Conservation (phyloP, 257 asterid genomes). For the Penstemon newberryi region DNA sequence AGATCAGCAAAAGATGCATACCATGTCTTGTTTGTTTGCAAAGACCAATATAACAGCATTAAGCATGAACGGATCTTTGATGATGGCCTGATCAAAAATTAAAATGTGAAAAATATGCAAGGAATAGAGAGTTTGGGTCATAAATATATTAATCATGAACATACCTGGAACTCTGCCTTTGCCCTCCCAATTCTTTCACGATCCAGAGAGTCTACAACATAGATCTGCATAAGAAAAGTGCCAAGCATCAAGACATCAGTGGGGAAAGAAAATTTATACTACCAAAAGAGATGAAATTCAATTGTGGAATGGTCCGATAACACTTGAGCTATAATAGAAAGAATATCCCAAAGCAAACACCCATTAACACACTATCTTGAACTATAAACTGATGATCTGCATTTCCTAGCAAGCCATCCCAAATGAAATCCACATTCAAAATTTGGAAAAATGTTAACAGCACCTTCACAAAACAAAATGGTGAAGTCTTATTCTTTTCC, state of each 20-base stretch:
- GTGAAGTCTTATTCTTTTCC: not conserved
- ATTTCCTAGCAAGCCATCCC: not conserved
- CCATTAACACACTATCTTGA: slow-evolving; percentile 11
- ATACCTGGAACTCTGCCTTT: slow-evolving; percentile 89
- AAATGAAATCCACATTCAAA: not conserved
- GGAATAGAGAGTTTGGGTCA: slow-evolving; percentile 28
- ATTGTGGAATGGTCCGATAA: slow-evolving; percentile 6
- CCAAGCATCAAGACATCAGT: slow-evolving; percentile 17
- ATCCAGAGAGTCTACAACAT: slow-evolving; percentile 95
- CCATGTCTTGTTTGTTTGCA: slow-evolving; percentile 98
- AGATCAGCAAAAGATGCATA: slow-evolving; percentile 31
- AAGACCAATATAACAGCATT: slow-evolving; percentile 91
- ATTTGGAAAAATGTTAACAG: not conserved
- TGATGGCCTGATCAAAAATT: slow-evolving; percentile 63
- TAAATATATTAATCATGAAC: slow-evolving; percentile 27
- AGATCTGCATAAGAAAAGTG: slow-evolving; percentile 54
- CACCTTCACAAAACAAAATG: not conserved
- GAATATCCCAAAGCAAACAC: slow-evolving; percentile 15
- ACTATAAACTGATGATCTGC: not conserved
- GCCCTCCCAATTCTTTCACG: slow-evolving; percentile 86
- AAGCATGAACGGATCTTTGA: slow-evolving; percentile 92
- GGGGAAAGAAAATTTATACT: not conserved
- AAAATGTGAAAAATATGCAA: slow-evolving; percentile 31
- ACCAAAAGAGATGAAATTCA: slow-evolving; percentile 22
- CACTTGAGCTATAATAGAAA: slow-evolving; percentile 19